Evolutionary conservation across 2,329 filamentous ascomycete genomes (phyloP), one percentile per base, ranked within the genome.

Genomic region (Pestalotiopsis sp.): DNA sequence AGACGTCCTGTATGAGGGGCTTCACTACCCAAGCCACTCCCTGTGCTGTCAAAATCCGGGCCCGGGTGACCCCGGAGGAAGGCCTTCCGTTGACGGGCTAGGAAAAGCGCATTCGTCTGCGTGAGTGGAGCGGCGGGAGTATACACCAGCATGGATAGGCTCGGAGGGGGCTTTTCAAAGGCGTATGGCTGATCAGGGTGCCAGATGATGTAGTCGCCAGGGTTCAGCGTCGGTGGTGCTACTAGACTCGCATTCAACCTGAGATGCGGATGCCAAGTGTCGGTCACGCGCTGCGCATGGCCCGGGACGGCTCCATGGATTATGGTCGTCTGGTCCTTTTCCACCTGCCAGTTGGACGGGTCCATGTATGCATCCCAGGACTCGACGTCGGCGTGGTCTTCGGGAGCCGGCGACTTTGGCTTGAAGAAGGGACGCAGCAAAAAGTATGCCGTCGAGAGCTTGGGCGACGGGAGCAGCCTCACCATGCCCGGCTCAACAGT

Each of bases 141-240:
- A 76, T 88, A 88, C 13, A 87, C 83, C 1, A 88, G 80, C 78
- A 88, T 86, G 58, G 82, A 85, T 68, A 75, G 79, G 72, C 74
- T 66, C 65, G 70, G 67, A 36, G 67, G 39, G 45, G 69, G 65
- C 65, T 77, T 77, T 59, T 76, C 76, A 74, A 88, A 86, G 72
- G 86, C 85, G 76, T 88, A 88, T 7, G 86, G 83, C 69, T 87
- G 82, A 71, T 88, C 86, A 25, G 86, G 86, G 73, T 88, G 86
- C 86, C 86, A 88, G 72, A 88, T 78, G 69, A 88, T 86, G 74
- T 88, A 88, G 79, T 88, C 86, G 72, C 86, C 86, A 0, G 85
- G 82, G 69, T 85, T 84, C 58, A 88, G 76, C 11, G 84, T 85
- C 3, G 86, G 86, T 61, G 87, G 81, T n/a, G 86, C 85, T 68